phyloP scores from a whole-genome alignment of 305 asterid genomes.

The Fraxinus greggii region DNA sequence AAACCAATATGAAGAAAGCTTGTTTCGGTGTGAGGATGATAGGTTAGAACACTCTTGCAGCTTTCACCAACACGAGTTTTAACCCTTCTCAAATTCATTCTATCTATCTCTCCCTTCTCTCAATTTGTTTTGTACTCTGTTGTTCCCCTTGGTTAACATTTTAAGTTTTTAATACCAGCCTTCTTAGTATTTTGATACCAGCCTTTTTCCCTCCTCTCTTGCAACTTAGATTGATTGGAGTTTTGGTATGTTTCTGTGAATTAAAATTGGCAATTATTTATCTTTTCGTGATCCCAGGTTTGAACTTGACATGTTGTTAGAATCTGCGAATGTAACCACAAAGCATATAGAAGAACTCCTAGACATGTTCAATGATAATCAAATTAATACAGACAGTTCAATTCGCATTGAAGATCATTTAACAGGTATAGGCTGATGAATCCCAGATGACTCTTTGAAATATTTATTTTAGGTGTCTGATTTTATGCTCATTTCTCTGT shows the following conservation, averaged over 20 bases:
- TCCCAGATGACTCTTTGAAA: conserved; percentile 28
- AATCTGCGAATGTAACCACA: conserved; percentile 76
- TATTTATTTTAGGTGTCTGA: conserved; percentile 25
- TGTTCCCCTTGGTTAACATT: conserved; percentile 22
- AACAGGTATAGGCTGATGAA: conserved; percentile 55
- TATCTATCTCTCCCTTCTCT: conserved; percentile 10
- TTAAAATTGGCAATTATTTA: conserved; percentile 27
- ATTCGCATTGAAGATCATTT: conserved; percentile 74
- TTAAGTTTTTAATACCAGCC: conserved; percentile 6
- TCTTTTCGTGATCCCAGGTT: conserved; percentile 62
- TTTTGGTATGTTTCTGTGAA: conserved; percentile 19
- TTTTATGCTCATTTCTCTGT: conserved; percentile 32
- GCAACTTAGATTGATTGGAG: conserved; percentile 21
- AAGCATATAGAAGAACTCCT: conserved; percentile 82
- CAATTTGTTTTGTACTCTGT: conserved; percentile 8
- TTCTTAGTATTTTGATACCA: conserved; percentile 13
- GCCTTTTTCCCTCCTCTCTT: conserved; percentile 14
- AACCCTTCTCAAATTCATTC: conserved; percentile 12
- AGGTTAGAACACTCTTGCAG: conserved; percentile 54
- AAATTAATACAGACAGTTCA: conserved; percentile 48
- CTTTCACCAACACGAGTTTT: conserved; percentile 24
- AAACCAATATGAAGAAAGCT: conserved; percentile 98
- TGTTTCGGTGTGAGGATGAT: conserved; percentile 98
- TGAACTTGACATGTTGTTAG: conserved; percentile 97
- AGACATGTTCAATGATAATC: conserved; percentile 56